phyloP scores from a whole-genome alignment of 2,329 filamentous ascomycete species.

The Xylaria sp. region DNA sequence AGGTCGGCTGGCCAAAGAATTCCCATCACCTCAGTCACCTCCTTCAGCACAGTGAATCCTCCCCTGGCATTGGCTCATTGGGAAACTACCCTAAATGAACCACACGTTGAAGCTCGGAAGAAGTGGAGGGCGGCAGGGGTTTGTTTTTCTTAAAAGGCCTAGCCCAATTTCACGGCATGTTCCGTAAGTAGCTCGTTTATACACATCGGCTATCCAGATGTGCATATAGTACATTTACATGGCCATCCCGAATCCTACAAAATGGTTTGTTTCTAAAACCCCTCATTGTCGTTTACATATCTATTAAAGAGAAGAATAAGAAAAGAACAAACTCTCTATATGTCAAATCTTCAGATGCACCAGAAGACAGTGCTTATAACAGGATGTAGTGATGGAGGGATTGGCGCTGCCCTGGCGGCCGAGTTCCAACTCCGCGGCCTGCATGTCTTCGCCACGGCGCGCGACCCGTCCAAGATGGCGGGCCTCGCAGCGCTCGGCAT shows the following conservation, averaged over 20 bases:
- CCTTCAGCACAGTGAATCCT: constrained; percentile 12
- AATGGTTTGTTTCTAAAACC: background rate
- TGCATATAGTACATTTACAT: background rate
- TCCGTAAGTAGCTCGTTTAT: constrained; percentile 3
- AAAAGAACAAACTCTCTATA: too few species aligned
- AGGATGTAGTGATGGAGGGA: constrained; percentile 50
- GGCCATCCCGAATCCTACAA: background rate
- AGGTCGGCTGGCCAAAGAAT: constrained; percentile 1
- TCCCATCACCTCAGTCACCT: background rate
- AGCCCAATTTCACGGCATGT: constrained; percentile 1
- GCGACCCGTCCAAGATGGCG: constrained; percentile 43
- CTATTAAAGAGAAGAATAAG: background rate
- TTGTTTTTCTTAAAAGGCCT: background rate
- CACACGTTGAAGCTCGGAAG: background rate
- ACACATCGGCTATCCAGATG: background rate
- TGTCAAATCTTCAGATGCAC: constrained; percentile 28
- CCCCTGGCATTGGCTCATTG: background rate
- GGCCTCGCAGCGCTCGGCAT: constrained; percentile 43
- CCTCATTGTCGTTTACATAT: background rate
- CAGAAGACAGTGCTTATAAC: constrained; percentile 49
- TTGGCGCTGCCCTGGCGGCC: constrained; percentile 49
- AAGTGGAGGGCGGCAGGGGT: constrained; percentile 11
- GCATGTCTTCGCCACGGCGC: constrained; percentile 50
- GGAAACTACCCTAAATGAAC: background rate
- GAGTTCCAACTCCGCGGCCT: constrained; percentile 49